These are phyloP conservation scores for Solanum rostratum DNA, from an alignment of 257 asterid species.

Conservation along the genomic window DNA sequence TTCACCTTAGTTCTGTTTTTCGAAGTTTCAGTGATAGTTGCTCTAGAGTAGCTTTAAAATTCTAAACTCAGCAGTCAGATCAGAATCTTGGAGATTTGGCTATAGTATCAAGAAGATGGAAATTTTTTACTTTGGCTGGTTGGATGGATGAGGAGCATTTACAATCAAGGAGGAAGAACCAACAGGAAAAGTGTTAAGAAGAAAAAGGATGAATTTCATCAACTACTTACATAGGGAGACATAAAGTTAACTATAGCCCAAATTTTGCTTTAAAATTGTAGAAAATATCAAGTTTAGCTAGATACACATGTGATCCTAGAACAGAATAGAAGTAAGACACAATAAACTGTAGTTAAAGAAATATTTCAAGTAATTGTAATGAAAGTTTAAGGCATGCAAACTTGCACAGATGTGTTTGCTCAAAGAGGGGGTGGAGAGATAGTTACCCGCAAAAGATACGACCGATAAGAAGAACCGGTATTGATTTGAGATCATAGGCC, in stretches of 20 bases:
- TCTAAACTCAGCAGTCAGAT: neutral
- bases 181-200: neutral
- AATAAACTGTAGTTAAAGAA: neutral
- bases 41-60: neutral
- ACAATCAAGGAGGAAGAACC: neutral
- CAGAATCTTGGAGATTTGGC: neutral
- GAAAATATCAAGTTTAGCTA: neutral
- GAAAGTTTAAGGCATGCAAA: neutral
- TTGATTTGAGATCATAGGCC: constrained; percentile 76
- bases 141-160: neutral
- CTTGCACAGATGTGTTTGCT: neutral
- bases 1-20: neutral
- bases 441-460: constrained; percentile 82
- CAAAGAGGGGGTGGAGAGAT: constrained; percentile 5
- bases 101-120: neutral
- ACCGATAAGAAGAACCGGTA: constrained; percentile 64
- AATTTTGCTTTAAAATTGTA: neutral
- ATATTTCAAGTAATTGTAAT: neutral
- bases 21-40: neutral
- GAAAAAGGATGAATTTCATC: neutral
- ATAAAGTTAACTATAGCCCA: neutral
- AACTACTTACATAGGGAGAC: neutral
- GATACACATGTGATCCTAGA: neutral
- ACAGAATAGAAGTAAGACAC: neutral
- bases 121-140: neutral